phyloP scores from a whole-genome alignment of 83 land plant genomes.

The Thuja plicata region DNA sequence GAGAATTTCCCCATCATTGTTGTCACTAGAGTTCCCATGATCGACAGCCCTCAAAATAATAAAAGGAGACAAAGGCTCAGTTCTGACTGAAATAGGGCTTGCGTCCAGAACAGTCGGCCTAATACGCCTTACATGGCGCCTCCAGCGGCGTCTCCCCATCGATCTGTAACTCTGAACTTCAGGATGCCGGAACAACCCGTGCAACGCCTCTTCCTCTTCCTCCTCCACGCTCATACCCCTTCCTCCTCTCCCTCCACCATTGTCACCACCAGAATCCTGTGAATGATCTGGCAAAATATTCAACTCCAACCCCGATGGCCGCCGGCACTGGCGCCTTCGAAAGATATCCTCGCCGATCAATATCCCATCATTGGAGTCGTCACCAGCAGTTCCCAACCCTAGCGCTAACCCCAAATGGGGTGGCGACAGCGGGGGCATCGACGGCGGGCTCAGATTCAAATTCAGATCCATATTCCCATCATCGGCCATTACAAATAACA shows the following conservation, averaged over 20 bases:
- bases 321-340: background rate
- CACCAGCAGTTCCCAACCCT: background rate
- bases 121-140: background rate
- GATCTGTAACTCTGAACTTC: conserved; percentile 2
- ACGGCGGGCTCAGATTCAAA: conserved; percentile 14
- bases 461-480: conserved; percentile 14
- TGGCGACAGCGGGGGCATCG: background rate
- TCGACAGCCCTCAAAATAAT: conserved; percentile 11
- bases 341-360: background rate
- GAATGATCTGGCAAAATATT: background rate
- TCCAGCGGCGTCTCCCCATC: background rate
- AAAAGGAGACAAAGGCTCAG: conserved; percentile 2
- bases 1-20: background rate
- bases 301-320: background rate
- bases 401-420: background rate
- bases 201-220: background rate
- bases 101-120: background rate
- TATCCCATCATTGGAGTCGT: background rate
- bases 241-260: background rate
- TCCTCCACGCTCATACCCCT: background rate
- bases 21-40: background rate
- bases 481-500: background rate
- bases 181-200: background rate
- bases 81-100: background rate
- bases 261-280: background rate